Evolutionary conservation across 2,329 filamentous ascomycete species (phyloP).

Genomic region (Clonostachys byssicola): DNA sequence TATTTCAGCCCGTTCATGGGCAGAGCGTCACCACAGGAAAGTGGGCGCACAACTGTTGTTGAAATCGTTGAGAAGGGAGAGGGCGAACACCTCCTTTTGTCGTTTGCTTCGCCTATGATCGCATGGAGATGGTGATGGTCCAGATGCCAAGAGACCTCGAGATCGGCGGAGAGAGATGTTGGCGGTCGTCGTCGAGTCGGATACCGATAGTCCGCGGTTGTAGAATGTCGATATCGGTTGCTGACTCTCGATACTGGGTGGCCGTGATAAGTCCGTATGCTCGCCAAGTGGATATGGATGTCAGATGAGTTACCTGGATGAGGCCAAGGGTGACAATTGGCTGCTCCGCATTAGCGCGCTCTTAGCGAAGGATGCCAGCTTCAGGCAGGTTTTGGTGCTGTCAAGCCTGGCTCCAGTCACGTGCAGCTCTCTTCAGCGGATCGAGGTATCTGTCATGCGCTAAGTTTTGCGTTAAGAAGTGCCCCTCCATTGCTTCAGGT

Average conservation of each 20-base stretch:
- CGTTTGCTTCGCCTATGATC: background rate
- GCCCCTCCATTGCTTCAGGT: too few relatives aligned
- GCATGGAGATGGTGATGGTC: background rate
- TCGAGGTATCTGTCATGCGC: too few relatives aligned
- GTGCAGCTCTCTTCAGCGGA: too few relatives aligned
- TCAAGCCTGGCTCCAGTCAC: too few relatives aligned
- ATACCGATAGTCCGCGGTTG: background rate
- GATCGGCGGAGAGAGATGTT: background rate
- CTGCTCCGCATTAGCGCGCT: slow-evolving; percentile 3
- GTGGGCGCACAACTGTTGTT: slow-evolving; percentile 9
- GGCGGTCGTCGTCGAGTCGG: background rate
- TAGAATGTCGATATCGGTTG: background rate
- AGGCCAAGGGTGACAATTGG: slow-evolving; percentile 1
- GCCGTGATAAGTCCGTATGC: background rate
- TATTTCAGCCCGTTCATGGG: slow-evolving; percentile 19
- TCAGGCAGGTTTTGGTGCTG: too few relatives aligned
- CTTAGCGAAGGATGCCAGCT: too few relatives aligned
- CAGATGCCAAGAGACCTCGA: too few relatives aligned
- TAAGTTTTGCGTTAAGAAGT: too few relatives aligned
- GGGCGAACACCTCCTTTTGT: background rate
- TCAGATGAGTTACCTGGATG: background rate
- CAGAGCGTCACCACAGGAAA: slow-evolving; percentile 13
- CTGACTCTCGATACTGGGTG: background rate
- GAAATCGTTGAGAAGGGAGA: background rate
- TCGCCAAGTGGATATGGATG: background rate